Evolutionary conservation across 139 green algal genomes (phyloP), one percentile per base, ranked within the genome.

Genomic region (Volvox africanus): DNA sequence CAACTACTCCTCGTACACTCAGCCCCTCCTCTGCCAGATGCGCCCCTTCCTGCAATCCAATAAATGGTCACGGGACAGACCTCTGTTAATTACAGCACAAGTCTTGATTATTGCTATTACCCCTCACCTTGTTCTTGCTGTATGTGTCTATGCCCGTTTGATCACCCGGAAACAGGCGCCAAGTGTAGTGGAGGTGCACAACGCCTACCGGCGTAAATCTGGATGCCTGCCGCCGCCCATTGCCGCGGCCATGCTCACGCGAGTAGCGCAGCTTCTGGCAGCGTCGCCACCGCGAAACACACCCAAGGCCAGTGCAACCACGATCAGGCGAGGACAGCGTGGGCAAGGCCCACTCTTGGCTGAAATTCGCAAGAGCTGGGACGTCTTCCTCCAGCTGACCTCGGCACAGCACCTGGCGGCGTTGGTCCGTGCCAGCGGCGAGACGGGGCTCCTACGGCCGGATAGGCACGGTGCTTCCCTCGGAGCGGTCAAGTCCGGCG

Each of bases 341-440:
- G 71, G 71, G 21, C 71, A 35, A 30, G 71, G 71, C 6, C 26
- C 71, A 5, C 35, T 80, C 65, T 9, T 67, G 6, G 16, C 13
- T 2, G 36, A 81, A 37, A 44, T 89, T 69, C 1, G 68, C 16
- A 14, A 2, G 26, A 28, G 6, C 26, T 89, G 84, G 84, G 22
- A 89, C 68, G 37, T 21, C 28, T 30, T 71, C 26, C 84, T 89
- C 17, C 84, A 89, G 28, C 84, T 89, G 14, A 79, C n/a, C 84
- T 12, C 68, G 14, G 84, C 84, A 3, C 18, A 20, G 20, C 9
- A 89, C 14, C 68, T 89, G 68, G 84, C 84, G 68, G 67, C 68
- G 12, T 81, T 73, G 18, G 84, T 89, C 30, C 84, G 84, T 1
- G 84, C 84, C 36, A 62, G 32, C 35, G 17, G 67, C 1, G 84